Evolutionary conservation across 371 early-diverging fungal genomes (phyloP), one percentile per base, ranked within the genome.

Genomic region (Circinella minor): DNA sequence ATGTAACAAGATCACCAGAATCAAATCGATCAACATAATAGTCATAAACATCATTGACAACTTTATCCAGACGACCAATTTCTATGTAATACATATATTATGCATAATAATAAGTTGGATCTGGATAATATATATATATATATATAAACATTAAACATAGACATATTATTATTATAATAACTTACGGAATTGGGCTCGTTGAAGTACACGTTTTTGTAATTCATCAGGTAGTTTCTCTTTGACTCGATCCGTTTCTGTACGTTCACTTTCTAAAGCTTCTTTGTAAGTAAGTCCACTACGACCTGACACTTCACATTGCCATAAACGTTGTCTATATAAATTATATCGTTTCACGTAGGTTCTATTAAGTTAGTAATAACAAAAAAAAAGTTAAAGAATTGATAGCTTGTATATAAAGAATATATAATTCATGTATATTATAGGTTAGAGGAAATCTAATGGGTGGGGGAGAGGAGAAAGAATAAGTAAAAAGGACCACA

Each of bases 301-400:
- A 4, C 95, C 94, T 4, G 95, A 92, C 13, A 81, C 79, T 66
- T 87, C 88, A 81, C 96, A 95, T 67, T 92, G 86, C 92, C 96
- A 97, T 36, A 89, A 80, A 54, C 85, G 88, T 62, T 89, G 89
- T 48, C 86, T 86, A 71, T 94, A 94, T 15, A 93, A 81, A 36
- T 75, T 69, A 36, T 82, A 76, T 14, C 95, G 91, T 14, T 90
- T 86, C 43, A 91, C 71, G 74, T 94, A 96, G 55, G 90, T 87
- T 36, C 94, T 95, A 81, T 34, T 0, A 14, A n/a, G 18, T 57
- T 8, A 57, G 18, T 57, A n/a, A 15, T n/a, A 51, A 47, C n/a
- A 48, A 63, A 68, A 61, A 27, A 60, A 47, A 54, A 48, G 57
- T 18, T 57, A 27, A 51, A 59, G 67, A 10, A 55, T 46, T 18